Evolutionary conservation across 2,329 filamentous ascomycete genomes (phyloP), one percentile per base, ranked within the genome.

Genomic region (Aspergillus fructus): DNA sequence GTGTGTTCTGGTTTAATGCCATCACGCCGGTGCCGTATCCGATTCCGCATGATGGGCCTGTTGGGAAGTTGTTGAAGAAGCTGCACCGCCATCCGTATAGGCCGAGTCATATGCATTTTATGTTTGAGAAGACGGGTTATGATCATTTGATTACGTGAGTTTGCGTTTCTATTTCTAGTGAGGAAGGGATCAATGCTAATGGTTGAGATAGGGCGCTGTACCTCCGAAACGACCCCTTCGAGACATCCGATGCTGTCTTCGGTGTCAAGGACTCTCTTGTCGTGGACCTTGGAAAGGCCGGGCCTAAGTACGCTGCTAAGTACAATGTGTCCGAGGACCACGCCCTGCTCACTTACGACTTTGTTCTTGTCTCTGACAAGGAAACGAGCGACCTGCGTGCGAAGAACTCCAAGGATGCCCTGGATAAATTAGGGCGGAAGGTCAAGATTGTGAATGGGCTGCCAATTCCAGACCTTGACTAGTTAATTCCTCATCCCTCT

Each of bases 1-100:
- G 93, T 0, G 69, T 81, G 1, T 94, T 96, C 71, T 96, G 89
- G 87, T 96, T 96, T 78, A 87, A 86, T 67, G 90, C 88, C 0
- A 91, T 96, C 69, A 87, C 88, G 59, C 92, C 92, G 0, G 91
- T 96, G 57, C 86, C 88, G 53, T 96, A 96, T 74, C 88, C 90
- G 0, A 94, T 96, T 66, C 90, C 91, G 1, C 82, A 90, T 66
- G 91, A 96, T 74, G 90, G 90, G 8, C 91, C 92, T 0, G 91
- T 96, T 1, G 92, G 90, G 0, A 84, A 86, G 73, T 71, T 94
- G 64, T 75, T 94, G 65, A 76, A 78, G 69, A 72, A 77, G 66
- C 70, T 94, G 66, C 81, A 83, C n/a, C 79, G 91, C n/a, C 91
- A 94, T 76, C 85, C 86, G 55, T 93, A 86, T 78, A 78, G 91